Evolutionary conservation across 768 basidiomycete genomes (phyloP).

Genomic region (Lactifluus volemus): DNA sequence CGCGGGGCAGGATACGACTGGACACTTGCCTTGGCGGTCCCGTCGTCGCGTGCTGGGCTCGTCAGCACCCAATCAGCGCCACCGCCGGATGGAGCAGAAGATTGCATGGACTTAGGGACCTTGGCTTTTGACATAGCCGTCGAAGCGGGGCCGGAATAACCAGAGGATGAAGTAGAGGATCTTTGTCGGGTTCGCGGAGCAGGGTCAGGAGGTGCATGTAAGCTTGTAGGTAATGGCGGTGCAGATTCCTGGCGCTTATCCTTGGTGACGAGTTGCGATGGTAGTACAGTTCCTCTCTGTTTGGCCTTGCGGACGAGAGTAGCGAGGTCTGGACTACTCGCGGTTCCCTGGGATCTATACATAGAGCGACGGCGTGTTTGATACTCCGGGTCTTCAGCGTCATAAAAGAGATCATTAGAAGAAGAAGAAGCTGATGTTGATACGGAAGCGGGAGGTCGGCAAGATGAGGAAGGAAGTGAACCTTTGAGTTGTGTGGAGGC

Average conservation of each 20-base stretch:
- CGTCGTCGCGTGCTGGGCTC: constrained; percentile 35
- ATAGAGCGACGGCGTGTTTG: constrained; percentile 75
- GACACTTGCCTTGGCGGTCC: constrained; percentile 39
- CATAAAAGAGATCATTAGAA: constrained; percentile 51
- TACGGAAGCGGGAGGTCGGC: constrained; percentile 23
- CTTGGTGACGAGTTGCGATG: constrained; percentile 26
- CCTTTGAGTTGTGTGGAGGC: constrained; percentile 44
- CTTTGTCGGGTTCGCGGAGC: constrained; percentile 29
- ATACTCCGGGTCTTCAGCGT: constrained; percentile 57
- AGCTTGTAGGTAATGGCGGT: constrained; percentile 34
- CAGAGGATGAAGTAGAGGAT: constrained; percentile 34
- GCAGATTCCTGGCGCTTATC: constrained; percentile 33
- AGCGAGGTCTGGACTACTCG: constrained; percentile 86
- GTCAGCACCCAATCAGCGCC: constrained; percentile 42
- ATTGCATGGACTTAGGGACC: constrained; percentile 2
- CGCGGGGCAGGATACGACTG: constrained; percentile 4
- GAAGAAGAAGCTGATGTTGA: constrained; percentile 43
- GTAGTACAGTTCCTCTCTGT: constrained; percentile 46
- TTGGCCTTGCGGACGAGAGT: constrained; percentile 80
- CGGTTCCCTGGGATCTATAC: constrained; percentile 82
- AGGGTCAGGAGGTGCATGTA: constrained; percentile 5
- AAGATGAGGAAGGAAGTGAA: constrained; percentile 26
- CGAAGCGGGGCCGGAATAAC: constrained; percentile 24
- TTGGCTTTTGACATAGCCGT: constrained; percentile 25
- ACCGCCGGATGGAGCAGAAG: constrained; percentile 22